Evolutionary conservation across 2,329 filamentous ascomycete species (phyloP), one percentile per base, ranked within the genome.

Genomic region (Knufia petricola): DNA sequence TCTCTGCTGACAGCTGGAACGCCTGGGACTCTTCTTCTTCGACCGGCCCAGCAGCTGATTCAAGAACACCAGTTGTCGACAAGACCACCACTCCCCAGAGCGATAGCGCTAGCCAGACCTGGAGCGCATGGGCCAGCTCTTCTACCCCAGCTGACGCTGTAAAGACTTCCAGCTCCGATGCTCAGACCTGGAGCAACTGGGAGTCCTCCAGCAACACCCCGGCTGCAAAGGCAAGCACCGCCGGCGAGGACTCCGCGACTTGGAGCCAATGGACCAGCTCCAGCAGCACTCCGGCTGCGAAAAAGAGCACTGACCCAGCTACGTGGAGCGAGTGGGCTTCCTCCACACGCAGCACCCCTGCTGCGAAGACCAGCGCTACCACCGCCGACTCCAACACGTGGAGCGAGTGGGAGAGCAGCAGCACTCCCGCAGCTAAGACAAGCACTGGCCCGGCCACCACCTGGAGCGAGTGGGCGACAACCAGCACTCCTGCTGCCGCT

Each of bases 201-300:
- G 52, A 52, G 44, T 50, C 59, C 49, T 53, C 61, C 50, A 46
- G 49, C 52, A 55, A 46, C 47, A 58, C 56, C 54, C 52, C 55
- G 31, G 60, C 59, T 51, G 52, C 47, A 48, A 54, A 56, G 36
- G 24, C 56, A 38, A 59, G 55, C 51, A 49, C 46, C 44, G 46
- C 46, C 36, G 55, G 39, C 46, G 59, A 58, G 40, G 46, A 53
- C 50, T 57, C 74, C 36, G 73, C 85, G 74, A 85, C 81, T 56
- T 68, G 81, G 54, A 84, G 84, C 58, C 84, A 83, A 71, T 54
- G 52, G 53, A 30, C 48, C 3, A 86, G 82, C 54, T 87, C 83
- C 37, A 68, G 84, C 36, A 83, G 87, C 52, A 69, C 73, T 59
- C 73, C 21, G 69, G 74, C 65, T 50, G 68, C 70, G 55, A 69